Percentiles rank a stretch among this genome's conserved stretches.
These are phyloP conservation scores for Schoenoplectus triqueter DNA, from an alignment of 202 grass and related monocot species.

Conservation along the genomic window DNA sequence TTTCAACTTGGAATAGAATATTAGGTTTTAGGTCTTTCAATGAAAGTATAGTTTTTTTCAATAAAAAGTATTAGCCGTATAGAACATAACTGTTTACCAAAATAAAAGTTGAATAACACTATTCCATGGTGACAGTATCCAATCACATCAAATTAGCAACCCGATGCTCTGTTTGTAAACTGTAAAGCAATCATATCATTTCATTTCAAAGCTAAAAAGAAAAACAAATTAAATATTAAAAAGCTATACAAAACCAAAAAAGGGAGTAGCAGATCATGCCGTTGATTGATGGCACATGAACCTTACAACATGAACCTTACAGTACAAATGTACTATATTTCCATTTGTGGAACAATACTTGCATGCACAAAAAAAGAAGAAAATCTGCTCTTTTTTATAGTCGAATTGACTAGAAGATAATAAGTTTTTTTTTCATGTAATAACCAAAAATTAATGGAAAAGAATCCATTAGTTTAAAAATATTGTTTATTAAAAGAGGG, in stretches of 20 bases:
- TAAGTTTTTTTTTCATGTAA: too few species aligned
- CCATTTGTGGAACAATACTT: slow-evolving; percentile 34
- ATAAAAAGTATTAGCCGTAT: neutral
- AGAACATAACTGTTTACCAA: neutral
- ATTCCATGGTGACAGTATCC: slow-evolving; percentile 25
- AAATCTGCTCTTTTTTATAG: neutral
- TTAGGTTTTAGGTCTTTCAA: neutral
- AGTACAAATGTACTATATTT: slow-evolving; percentile 21
- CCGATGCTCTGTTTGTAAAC: neutral
- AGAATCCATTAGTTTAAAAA: too few species aligned
- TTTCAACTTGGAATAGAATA: neutral
- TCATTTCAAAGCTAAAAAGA: slow-evolving; percentile 11
- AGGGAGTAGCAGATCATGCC: neutral
- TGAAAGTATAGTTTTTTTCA: neutral
- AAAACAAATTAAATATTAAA: neutral
- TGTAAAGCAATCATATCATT: slow-evolving; percentile 36
- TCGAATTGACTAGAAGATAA: neutral
- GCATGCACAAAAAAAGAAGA: neutral
- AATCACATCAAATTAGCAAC: slow-evolving; percentile 31
- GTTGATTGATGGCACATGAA: neutral
- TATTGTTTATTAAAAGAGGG: too few species aligned
- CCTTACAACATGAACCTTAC: slow-evolving; percentile 23
- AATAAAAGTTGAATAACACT: slow-evolving; percentile 20
- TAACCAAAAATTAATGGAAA: too few species aligned
- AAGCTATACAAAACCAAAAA: slow-evolving; percentile 6